Evolutionary conservation across 2,329 filamentous ascomycete species (phyloP).

Genomic region (Botryotinia globosa): DNA sequence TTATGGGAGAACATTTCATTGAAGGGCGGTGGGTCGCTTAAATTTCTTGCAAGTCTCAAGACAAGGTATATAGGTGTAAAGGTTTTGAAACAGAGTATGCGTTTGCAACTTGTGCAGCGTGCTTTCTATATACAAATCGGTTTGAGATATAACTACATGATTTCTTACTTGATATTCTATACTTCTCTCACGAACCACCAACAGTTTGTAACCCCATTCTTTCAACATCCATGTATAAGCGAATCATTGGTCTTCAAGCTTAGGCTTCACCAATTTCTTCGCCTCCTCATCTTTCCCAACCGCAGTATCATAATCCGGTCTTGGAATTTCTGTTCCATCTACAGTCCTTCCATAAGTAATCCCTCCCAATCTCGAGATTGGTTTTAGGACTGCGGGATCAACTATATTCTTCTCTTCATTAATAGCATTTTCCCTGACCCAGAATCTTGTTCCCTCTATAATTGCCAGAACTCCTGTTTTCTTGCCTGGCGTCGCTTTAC

Average conservation of each 20-base stretch:
- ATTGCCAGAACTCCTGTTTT: slow-evolving; percentile 73
- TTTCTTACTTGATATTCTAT: neutral
- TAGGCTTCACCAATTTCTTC: slow-evolving; percentile 54
- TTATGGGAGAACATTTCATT: neutral
- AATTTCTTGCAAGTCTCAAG: neutral
- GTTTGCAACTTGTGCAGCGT: neutral
- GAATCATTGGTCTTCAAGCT: slow-evolving; percentile 41
- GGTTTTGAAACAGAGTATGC: neutral
- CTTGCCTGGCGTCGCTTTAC: slow-evolving; percentile 64
- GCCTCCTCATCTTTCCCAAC: slow-evolving; percentile 51
- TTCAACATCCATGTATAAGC: neutral
- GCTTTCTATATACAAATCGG: neutral
- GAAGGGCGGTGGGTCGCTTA: neutral
- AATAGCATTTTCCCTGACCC: slow-evolving; percentile 84
- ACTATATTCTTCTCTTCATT: slow-evolving; percentile 73
- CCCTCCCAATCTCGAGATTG: slow-evolving; percentile 76
- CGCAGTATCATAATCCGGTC: slow-evolving; percentile 50
- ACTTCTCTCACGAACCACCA: neutral
- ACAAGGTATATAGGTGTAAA: neutral
- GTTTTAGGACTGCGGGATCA: slow-evolving; percentile 70
- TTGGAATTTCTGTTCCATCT: slow-evolving; percentile 68
- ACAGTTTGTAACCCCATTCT: neutral
- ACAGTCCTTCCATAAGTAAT: slow-evolving; percentile 76
- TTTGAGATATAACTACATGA: neutral
- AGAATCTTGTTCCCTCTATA: slow-evolving; percentile 82